phyloP scores from a whole-genome alignment of 139 green algal genomes.

The Tetradesmus lagerheimii region DNA sequence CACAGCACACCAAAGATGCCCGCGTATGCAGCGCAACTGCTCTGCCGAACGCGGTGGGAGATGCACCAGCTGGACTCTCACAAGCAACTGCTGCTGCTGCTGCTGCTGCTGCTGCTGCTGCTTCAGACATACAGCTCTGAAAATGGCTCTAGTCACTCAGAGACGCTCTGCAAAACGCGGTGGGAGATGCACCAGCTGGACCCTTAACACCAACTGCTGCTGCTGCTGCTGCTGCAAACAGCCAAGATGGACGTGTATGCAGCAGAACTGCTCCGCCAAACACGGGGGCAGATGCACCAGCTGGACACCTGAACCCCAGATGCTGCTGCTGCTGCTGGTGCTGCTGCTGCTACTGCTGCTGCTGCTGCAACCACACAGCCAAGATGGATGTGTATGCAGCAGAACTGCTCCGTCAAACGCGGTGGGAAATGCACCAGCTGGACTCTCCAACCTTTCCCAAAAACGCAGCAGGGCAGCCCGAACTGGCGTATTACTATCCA shows the following conservation, averaged over 20 bases:
- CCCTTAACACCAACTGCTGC: not conserved
- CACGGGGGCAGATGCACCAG: not conserved
- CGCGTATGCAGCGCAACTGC: not conserved
- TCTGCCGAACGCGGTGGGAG: not conserved
- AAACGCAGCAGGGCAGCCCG: not conserved
- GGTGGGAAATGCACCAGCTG: not conserved
- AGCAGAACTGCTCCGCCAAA: not conserved
- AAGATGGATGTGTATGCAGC: not conserved
- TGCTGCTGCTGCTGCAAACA: slow-evolving; percentile 14
- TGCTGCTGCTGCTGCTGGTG: not conserved
- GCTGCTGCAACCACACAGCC: not conserved
- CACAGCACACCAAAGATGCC: not conserved
- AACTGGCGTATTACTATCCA: slow-evolving; percentile 3
- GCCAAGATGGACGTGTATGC: not conserved
- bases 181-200: no score
- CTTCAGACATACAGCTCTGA: no score
- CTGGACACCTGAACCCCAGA: not conserved
- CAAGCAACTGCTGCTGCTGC: no score
- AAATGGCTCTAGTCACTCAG: no score
- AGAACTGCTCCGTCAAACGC: not conserved
- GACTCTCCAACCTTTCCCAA: not conserved
- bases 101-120: no score
- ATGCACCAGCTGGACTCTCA: not conserved
- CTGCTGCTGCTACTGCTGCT: not conserved
- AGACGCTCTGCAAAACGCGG: no score